phyloP scores from a whole-genome alignment of 2,329 filamentous ascomycete species.

The Penicillium digitatum region DNA sequence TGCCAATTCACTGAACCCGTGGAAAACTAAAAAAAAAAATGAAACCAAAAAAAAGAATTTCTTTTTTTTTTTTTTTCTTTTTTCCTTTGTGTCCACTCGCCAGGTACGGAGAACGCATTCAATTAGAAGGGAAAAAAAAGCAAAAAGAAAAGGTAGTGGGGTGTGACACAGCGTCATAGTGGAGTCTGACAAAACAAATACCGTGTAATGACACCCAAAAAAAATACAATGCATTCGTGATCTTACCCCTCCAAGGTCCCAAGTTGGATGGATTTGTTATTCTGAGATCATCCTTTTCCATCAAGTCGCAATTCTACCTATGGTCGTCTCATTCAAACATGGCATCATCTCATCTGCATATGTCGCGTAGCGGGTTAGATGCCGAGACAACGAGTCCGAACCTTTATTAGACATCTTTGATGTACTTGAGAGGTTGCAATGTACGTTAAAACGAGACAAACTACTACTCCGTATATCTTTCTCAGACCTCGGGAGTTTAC shows the following conservation, averaged over 20 bases:
- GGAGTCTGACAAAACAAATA: slow-evolving; percentile 21
- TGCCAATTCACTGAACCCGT: slow-evolving; percentile 21
- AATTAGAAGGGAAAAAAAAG: slow-evolving; percentile 4
- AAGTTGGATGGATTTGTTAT: not conserved
- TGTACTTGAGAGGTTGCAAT: not conserved
- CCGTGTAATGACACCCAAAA: slow-evolving; percentile 8
- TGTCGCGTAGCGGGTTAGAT: slow-evolving; percentile 10
- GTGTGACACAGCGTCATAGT: slow-evolving; percentile 26
- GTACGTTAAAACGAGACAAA: not conserved
- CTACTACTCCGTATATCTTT: no score
- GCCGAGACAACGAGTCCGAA: slow-evolving; percentile 9
- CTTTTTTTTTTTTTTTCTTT: not conserved
- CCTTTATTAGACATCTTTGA: not conserved
- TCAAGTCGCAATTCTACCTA: not conserved
- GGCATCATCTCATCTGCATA: not conserved
- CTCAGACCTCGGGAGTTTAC: not conserved
- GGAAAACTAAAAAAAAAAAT: slow-evolving; percentile 16
- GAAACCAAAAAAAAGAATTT: slow-evolving; percentile 5
- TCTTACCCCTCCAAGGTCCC: slow-evolving; percentile 1
- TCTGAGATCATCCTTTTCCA: not conserved
- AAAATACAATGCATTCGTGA: slow-evolving; percentile 5
- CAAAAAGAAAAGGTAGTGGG: slow-evolving; percentile 8
- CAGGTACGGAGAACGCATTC: slow-evolving; percentile 8
- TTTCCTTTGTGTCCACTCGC: not conserved
- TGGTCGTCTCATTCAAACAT: not conserved